Percentiles rank a stretch among this genome's conserved stretches.
Evolutionary conservation across 345 rosid genomes (phyloP).

Genomic region (Pistacia integerrima): DNA sequence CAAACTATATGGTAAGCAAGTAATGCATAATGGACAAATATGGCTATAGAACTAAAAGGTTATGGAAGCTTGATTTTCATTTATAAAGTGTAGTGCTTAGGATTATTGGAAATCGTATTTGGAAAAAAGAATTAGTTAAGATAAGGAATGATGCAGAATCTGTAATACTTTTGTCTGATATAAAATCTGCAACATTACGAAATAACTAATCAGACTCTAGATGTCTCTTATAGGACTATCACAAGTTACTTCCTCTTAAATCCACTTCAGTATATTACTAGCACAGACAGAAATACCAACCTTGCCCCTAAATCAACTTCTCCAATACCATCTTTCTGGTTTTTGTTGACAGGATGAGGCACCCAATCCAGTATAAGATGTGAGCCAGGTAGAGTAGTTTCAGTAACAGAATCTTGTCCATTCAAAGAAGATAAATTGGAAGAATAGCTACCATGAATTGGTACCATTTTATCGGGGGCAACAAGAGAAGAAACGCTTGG

Average conservation of each 20-base stretch:
- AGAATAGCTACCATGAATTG: slow-evolving; percentile 32
- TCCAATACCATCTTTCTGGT: slow-evolving; percentile 35
- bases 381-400: slow-evolving; percentile 51
- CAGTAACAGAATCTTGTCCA: slow-evolving; percentile 44
- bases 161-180: not conserved
- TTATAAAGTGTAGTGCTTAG: not conserved
- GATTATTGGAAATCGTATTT: not conserved
- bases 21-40: not conserved
- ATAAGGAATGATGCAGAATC: not conserved
- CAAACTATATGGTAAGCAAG: not conserved
- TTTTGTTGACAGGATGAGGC: slow-evolving; percentile 44
- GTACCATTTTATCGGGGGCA: slow-evolving; percentile 28
- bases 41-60: not conserved
- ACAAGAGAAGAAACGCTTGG: slow-evolving; percentile 26
- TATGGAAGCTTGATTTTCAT: not conserved
- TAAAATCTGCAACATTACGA: not conserved
- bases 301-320: slow-evolving; percentile 86
- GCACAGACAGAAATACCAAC: slow-evolving; percentile 40
- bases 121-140: not conserved
- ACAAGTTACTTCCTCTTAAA: not conserved
- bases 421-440: slow-evolving; percentile 34
- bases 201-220: not conserved
- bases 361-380: slow-evolving; percentile 87
- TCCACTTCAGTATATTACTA: not conserved
- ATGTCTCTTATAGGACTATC: not conserved